Conservation (phyloP, 495 filamentous ascomycete species). For the Physcia stellaris region DNA sequence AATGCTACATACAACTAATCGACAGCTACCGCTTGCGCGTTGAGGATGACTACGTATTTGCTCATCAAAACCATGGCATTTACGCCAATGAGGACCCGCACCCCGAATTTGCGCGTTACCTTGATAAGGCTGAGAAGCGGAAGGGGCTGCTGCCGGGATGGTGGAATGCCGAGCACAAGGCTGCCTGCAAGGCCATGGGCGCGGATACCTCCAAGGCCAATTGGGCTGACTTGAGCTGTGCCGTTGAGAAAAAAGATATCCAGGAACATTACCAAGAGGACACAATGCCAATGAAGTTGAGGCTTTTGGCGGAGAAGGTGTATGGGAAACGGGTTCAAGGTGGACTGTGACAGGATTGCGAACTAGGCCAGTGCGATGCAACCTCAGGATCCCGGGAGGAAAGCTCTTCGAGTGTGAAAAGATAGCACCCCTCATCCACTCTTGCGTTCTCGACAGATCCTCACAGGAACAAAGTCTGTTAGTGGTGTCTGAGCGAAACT, state of each 20-base stretch:
- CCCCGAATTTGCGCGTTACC: conserved; percentile 16
- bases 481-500: too few relatives aligned
- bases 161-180: conserved; percentile 25
- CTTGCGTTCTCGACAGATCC: too few relatives aligned
- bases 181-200: conserved; percentile 17
- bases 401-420: too few relatives aligned
- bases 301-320: conserved; percentile 19
- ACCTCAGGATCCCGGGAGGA: too few relatives aligned
- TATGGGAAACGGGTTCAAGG: conserved; percentile 11
- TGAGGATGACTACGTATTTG: conserved; percentile 23
- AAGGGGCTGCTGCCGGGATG: conserved; percentile 24
- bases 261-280: conserved; percentile 24
- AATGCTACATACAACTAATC: conserved; percentile 32
- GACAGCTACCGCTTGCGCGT: conserved; percentile 32
- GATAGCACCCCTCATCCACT: too few relatives aligned
- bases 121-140: conserved; percentile 13
- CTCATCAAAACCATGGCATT: conserved; percentile 16
- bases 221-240: conserved; percentile 10
- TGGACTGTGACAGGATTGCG: too few relatives aligned
- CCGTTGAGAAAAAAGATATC: conserved; percentile 24
- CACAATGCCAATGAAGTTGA: conserved; percentile 31
- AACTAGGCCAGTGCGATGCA: too few relatives aligned
- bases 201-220: too few relatives aligned
- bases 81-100: conserved; percentile 16
- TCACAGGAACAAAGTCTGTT: too few relatives aligned